phyloP scores from a whole-genome alignment of 768 basidiomycete genomes.

The Leccinum imitatum region DNA sequence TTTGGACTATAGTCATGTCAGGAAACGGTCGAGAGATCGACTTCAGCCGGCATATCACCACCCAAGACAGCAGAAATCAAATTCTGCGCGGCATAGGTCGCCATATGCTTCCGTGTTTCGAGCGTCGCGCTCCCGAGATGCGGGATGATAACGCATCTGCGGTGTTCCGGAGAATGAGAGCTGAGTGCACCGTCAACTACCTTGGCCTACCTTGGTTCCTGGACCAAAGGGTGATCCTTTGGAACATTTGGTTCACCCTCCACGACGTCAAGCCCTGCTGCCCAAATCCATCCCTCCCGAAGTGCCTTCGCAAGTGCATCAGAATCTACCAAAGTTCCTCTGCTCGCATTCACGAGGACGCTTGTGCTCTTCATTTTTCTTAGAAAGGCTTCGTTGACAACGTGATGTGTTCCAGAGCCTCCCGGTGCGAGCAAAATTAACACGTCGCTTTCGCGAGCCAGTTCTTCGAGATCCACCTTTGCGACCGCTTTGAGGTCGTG shows the following conservation, averaged over 20 bases:
- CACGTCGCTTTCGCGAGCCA: conserved; percentile 81
- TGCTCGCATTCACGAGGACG: conserved; percentile 80
- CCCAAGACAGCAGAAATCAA: conserved; percentile 44
- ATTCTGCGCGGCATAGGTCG: conserved; percentile 68
- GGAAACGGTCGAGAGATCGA: conserved; percentile 32
- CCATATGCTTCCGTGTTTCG: conserved; percentile 85
- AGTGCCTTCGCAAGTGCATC: conserved; percentile 84
- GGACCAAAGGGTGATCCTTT: conserved; percentile 76
- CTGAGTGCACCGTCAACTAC: neutral
- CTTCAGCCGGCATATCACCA: conserved; percentile 58
- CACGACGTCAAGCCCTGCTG: conserved; percentile 91
- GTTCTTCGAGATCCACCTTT: conserved; percentile 59
- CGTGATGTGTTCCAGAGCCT: conserved; percentile 63
- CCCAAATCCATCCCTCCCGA: conserved; percentile 78
- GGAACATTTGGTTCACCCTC: conserved; percentile 84
- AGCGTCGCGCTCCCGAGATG: conserved; percentile 90
- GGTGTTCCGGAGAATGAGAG: neutral
- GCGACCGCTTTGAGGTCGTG: conserved; percentile 40
- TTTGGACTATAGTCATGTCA: neutral
- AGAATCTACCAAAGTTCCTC: conserved; percentile 89
- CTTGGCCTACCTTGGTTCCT: conserved; percentile 60
- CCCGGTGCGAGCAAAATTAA: conserved; percentile 84
- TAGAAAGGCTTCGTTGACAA: conserved; percentile 73
- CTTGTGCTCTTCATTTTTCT: conserved; percentile 81
- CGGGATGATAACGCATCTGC: conserved; percentile 78